Evolutionary conservation across 345 rosid species (phyloP), one percentile per base, ranked within the genome.

Genomic region (Citrus trifoliata): DNA sequence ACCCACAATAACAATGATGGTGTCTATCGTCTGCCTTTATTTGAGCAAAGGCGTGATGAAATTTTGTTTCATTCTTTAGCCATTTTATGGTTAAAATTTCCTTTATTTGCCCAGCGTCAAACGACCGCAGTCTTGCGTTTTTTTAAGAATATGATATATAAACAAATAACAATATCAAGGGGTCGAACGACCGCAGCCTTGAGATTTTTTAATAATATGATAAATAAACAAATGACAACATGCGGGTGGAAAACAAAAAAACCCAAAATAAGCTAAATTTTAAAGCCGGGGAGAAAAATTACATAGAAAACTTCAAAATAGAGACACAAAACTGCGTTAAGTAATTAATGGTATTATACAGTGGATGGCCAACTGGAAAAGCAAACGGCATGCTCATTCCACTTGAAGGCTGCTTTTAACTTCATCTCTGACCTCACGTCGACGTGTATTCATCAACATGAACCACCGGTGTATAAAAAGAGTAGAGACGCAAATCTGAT

Each of bases 311-410:
- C 51, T 48, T 53, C 42, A 48, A 51, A 18, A 42, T 62, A 40
- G 21, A 62, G 10, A 42, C 53, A 58, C 58, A 25, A 62, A 62
- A 74, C 19, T 62, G 77, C 13, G 55, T 14, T 40, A 19, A 38
- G 2, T 7, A 33, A n/a, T 27, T n/a, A 58, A 65, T 8, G 27
- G 28, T 55, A 48, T 30, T 33, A 53, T 71, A 75, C 1, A 9
- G 61, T 63, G 33, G 59, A 71, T 7, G 27, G 75, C 38, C 73
- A 65, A n/a, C 55, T 28, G 30, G 53, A 38, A 71, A 63, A 70
- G 38, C 42, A 75, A 66, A 68, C 68, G 22, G 74, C 70, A 68
- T 74, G 76, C 60, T 51, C 78, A 19, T 72, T 80, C 79, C 70
- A 42, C 79, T 70, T 56, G 53, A n/a, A 70, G 48, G 37, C 61